Base-by-base conservation (phyloP, 805 yeast genomes). In the Saccharomycopsis fermentans region DNA sequence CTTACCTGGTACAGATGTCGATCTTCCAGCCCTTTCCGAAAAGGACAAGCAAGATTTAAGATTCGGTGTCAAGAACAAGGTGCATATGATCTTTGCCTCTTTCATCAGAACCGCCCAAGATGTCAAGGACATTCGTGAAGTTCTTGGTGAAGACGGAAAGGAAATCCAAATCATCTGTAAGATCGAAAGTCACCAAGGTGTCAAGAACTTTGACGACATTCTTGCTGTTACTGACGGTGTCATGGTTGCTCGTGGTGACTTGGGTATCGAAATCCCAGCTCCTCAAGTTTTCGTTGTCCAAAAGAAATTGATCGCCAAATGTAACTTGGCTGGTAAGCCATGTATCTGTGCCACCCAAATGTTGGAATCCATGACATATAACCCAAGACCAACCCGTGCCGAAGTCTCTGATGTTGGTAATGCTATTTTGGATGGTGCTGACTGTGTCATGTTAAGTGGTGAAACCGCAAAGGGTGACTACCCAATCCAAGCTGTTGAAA, bases 351-450 rank as follows among this genome's bases (percentile, higher is more conserved):
- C 99, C 66, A 94, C 99, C 65, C 99, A 94, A 80, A 94, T 94
- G 99, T 85, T 94, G 75, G 99, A 94, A 80, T 90, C 97, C 62
- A 94, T 94, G 99, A 94, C 98, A 63, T 90, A 87, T 80, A 94
- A 94, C 87, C 99, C 99, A 75, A 87, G 99, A 78, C 99, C 99
- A 77, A 94, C 99, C 74, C 88, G 99, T 81, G 99, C 99, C 67
- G 99, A 94, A 80, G 99, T 94, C 63, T 86, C 96, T 59, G 99
- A 94, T 76, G 99, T 94, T 65, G 99, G 99, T 79, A 94, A 94
- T 77, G 99, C 99, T 68, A 88, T 94, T 66, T 82, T 94, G 73
- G 99, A 94, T 72, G 99, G 99, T 78, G 97, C 98, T 70, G 99
- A 94, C 81, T 94, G 99, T 87, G 98, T 94, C 73, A 94, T 94